A percentile compares a stretch with the other conserved stretches of the same genome.
Evolutionary conservation across 768 basidiomycete species (phyloP).

Genomic region (Punctularia strigosozonata): DNA sequence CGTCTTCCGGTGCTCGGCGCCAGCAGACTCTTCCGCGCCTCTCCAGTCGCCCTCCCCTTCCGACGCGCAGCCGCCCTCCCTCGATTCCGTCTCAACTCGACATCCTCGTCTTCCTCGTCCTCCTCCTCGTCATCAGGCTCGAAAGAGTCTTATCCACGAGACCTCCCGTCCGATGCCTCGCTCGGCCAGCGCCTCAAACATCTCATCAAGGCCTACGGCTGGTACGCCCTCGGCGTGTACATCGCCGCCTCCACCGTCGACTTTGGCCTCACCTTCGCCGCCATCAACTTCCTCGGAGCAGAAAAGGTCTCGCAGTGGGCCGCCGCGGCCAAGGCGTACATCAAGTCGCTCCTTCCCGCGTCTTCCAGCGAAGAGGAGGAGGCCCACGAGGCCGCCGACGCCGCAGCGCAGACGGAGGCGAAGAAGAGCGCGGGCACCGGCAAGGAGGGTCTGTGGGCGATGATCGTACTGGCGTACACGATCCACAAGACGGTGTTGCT

Average conservation of each 20-base stretch:
- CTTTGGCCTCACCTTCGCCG: constrained; percentile 74
- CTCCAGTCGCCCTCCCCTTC: too few relatives aligned
- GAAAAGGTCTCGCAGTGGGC: constrained; percentile 75
- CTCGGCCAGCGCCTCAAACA: constrained; percentile 65
- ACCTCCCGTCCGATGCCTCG: constrained; percentile 37
- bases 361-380: constrained; percentile 50
- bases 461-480: constrained; percentile 86
- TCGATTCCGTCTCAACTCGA: too few relatives aligned
- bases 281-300: constrained; percentile 80
- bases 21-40: too few relatives aligned
- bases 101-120: not conserved
- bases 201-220: constrained; percentile 87
- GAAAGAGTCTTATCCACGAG: not conserved
- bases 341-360: constrained; percentile 32
- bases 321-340: constrained; percentile 37
- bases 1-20: too few relatives aligned
- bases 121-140: not conserved
- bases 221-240: constrained; percentile 94
- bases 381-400: constrained; percentile 53
- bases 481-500: constrained; percentile 93
- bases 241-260: constrained; percentile 61
- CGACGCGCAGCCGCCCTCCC: too few relatives aligned
- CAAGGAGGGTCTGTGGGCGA: constrained; percentile 78
- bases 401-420: constrained; percentile 17
- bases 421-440: constrained; percentile 23